Conservation (phyloP, 2,329 filamentous ascomycete genomes). For the Exophiala sp. region DNA sequence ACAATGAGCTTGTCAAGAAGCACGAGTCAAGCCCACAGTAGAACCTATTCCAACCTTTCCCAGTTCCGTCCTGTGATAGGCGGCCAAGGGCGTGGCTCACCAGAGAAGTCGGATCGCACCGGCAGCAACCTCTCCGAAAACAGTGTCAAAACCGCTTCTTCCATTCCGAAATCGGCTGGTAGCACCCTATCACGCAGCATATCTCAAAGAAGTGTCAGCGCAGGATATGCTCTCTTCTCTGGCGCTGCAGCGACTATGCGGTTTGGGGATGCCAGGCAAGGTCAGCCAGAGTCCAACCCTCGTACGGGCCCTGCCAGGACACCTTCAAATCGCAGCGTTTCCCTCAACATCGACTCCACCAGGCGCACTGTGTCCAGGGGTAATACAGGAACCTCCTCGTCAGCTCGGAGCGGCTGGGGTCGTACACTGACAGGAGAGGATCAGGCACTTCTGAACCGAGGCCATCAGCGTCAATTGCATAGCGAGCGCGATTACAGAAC, state of each 20-base stretch:
- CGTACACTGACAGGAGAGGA: constrained; percentile 14
- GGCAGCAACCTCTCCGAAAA: constrained; percentile 54
- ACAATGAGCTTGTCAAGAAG: constrained; percentile 28
- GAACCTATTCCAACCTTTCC: constrained; percentile 28
- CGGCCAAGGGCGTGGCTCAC: constrained; percentile 25
- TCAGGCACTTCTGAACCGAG: constrained; percentile 19
- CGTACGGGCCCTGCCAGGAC: constrained; percentile 13
- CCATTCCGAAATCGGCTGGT: constrained; percentile 33
- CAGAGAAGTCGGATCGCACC: constrained; percentile 48
- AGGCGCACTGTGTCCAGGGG: constrained; percentile 6
- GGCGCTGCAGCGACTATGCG: constrained; percentile 28
- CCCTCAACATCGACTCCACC: constrained; percentile 16
- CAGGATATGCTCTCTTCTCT: constrained; percentile 27
- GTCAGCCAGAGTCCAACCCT: neutral
- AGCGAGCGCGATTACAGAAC: constrained; percentile 19
- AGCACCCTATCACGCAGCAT: constrained; percentile 30
- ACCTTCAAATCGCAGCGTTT: constrained; percentile 27
- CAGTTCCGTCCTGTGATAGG: constrained; percentile 19
- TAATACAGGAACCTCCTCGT: constrained; percentile 18
- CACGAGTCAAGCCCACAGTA: constrained; percentile 25
- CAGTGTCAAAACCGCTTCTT: constrained; percentile 29
- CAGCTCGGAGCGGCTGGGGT: constrained; percentile 15
- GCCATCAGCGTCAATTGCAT: constrained; percentile 13
- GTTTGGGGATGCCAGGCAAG: constrained; percentile 11
- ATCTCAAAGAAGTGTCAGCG: constrained; percentile 27